Percentiles rank a stretch among this genome's conserved stretches.
These are phyloP conservation scores for Eimeria necatrix DNA, from an alignment of 169 alveolate species.

Conservation along the genomic window DNA sequence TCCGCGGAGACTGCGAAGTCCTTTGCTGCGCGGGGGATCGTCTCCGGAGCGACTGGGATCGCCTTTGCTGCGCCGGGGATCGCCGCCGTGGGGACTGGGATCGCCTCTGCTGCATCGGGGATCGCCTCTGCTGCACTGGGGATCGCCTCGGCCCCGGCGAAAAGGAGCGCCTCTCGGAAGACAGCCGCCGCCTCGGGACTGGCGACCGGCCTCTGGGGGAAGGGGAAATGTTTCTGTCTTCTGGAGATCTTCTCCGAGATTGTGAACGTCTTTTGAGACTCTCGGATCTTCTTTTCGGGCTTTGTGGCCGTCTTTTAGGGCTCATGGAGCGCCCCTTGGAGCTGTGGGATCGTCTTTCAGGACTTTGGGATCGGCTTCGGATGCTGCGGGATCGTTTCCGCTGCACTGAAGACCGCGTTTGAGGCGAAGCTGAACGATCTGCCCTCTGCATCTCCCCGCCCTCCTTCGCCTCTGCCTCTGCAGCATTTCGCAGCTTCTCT, in stretches of 20 bases:
- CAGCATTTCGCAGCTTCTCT: slow-evolving; percentile 28
- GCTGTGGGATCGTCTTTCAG: neutral
- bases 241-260: slow-evolving; percentile 13
- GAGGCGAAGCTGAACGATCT: neutral
- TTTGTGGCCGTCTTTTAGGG: neutral
- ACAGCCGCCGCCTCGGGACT: neutral
- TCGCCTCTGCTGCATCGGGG: slow-evolving; percentile 16
- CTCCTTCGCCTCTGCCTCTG: slow-evolving; percentile 13
- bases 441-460: neutral
- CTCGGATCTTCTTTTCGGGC: neutral
- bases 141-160: slow-evolving; percentile 38
- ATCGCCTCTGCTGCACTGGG: slow-evolving; percentile 32
- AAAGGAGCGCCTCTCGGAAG: slow-evolving; percentile 13
- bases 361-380: neutral
- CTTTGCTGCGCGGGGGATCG: neutral
- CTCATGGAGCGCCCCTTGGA: neutral
- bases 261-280: neutral
- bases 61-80: slow-evolving; percentile 16
- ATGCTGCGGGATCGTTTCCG: neutral
- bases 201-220: slow-evolving; percentile 7
- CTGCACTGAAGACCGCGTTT: neutral
- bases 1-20: neutral
- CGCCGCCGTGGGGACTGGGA: neutral
- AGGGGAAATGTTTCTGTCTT: neutral
- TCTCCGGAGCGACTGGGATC: slow-evolving; percentile 21